A percentile compares a stretch with the other conserved stretches of the same genome.
Evolutionary conservation across 371 early-diverging fungal genomes (phyloP).

Genomic region (Thermomucor indicae-seudaticae): DNA sequence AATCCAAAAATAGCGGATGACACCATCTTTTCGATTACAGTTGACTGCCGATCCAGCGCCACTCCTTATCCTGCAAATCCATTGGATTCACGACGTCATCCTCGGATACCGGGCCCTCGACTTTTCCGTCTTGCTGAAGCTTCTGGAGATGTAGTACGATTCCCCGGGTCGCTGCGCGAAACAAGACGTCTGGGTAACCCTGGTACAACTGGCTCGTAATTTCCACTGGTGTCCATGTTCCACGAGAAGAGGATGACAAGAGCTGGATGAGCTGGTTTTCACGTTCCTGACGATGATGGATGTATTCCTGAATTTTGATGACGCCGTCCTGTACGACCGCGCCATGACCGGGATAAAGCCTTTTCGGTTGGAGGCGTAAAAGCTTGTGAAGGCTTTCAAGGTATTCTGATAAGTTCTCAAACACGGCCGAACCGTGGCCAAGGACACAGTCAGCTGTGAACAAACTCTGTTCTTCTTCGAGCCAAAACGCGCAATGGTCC

Average conservation of each 20-base stretch:
- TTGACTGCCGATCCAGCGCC: constrained; percentile 11
- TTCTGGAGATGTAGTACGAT: constrained; percentile 68
- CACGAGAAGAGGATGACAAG: constrained; percentile 19
- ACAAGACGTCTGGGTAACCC: constrained; percentile 53
- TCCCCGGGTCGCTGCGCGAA: constrained; percentile 62
- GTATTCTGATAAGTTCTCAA: constrained; percentile 70
- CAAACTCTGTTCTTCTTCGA: constrained; percentile 68
- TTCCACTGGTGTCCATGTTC: constrained; percentile 45
- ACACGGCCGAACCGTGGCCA: constrained; percentile 81
- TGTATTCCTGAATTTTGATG: constrained; percentile 61
- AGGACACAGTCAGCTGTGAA: constrained; percentile 84
- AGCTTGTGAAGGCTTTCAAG: constrained; percentile 58
- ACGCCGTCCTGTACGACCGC: constrained; percentile 67
- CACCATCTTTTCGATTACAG: too few species aligned
- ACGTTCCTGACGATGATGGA: constrained; percentile 70
- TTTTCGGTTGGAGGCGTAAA: constrained; percentile 21
- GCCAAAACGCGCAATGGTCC: constrained; percentile 75
- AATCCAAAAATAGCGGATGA: background rate
- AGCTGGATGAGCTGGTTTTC: constrained; percentile 70
- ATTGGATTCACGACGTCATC: background rate
- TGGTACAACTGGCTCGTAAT: constrained; percentile 63
- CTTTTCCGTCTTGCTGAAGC: constrained; percentile 58
- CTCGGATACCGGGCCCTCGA: background rate
- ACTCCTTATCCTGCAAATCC: constrained; percentile 6
- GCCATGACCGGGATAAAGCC: constrained; percentile 77